Percentiles rank a stretch among this genome's conserved stretches.
Conservation (phyloP, 2,329 filamentous ascomycete genomes). For the Clonostachys sp. region DNA sequence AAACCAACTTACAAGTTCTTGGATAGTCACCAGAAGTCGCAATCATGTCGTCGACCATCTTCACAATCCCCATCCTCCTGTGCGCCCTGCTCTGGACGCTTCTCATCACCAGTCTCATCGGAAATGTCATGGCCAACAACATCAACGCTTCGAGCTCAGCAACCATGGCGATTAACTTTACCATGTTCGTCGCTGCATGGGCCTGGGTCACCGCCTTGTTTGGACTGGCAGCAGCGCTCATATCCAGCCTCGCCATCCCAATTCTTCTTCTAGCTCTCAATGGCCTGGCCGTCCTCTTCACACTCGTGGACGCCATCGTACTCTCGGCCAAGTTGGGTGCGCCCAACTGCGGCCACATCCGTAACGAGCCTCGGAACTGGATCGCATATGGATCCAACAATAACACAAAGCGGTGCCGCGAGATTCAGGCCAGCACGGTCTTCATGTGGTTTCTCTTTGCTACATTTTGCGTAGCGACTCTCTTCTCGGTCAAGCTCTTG, state of each 20-base stretch:
- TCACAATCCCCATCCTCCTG: too few species aligned
- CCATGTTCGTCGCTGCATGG: conserved; percentile 66
- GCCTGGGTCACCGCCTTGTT: conserved; percentile 62
- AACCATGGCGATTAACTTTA: conserved; percentile 51
- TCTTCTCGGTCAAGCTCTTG: conserved; percentile 47
- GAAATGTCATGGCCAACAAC: conserved; percentile 52
- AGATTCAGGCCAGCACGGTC: conserved; percentile 68
- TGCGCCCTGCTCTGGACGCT: conserved; percentile 46
- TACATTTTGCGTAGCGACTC: conserved; percentile 51
- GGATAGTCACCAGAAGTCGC: too few species aligned
- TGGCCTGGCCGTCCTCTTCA: conserved; percentile 58
- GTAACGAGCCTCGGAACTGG: conserved; percentile 33
- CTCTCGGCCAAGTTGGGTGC: conserved; percentile 65
- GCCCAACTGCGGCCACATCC: conserved; percentile 60
- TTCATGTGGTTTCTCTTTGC: conserved; percentile 79
- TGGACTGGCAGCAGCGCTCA: conserved; percentile 52
- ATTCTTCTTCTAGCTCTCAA: conserved; percentile 53
- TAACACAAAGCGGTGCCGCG: conserved; percentile 62
- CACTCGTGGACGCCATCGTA: conserved; percentile 66
- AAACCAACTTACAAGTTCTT: too few species aligned
- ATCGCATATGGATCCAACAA: conserved; percentile 59
- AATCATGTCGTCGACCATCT: too few species aligned
- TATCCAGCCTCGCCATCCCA: conserved; percentile 46
- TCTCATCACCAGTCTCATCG: conserved; percentile 50
- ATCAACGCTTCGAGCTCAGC: conserved; percentile 33